Conservation (phyloP, 306 rosid species). For the Amphicarpaea edgeworthii region DNA sequence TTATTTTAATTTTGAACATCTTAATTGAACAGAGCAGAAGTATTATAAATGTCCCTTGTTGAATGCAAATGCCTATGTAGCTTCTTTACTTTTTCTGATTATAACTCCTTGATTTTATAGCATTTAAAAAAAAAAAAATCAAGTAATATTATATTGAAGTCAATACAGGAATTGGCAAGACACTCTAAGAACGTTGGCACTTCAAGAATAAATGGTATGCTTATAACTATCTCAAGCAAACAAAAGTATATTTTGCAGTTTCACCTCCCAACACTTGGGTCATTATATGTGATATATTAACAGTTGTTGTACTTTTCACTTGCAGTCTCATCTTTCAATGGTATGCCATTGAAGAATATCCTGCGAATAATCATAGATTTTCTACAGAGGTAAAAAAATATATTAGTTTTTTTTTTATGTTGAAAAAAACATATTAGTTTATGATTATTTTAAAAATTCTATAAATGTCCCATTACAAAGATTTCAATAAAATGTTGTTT, state of each 20-base stretch:
- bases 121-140: background rate
- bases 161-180: slow-evolving; percentile 16
- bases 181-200: background rate
- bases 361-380: slow-evolving; percentile 29
- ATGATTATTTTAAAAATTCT: slow-evolving; percentile 1
- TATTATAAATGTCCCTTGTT: background rate
- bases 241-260: background rate
- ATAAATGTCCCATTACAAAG: background rate
- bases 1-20: background rate
- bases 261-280: background rate
- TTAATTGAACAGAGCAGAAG: background rate
- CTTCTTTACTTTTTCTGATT: background rate
- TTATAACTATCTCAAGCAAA: slow-evolving; percentile 19
- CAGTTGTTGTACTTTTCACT: slow-evolving; percentile 20
- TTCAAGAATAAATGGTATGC: slow-evolving; percentile 37
- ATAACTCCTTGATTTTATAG: background rate
- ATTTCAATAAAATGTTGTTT: background rate
- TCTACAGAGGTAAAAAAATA: slow-evolving; percentile 45
- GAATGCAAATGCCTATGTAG: background rate
- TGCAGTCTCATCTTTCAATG: slow-evolving; percentile 20
- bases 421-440: background rate
- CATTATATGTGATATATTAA: slow-evolving; percentile 3
- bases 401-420: no score
- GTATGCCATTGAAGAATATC: background rate
- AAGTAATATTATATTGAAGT: no score